phyloP scores from a whole-genome alignment of 1,139 yeast genomes.

The Sugiyamaella paludigena region DNA sequence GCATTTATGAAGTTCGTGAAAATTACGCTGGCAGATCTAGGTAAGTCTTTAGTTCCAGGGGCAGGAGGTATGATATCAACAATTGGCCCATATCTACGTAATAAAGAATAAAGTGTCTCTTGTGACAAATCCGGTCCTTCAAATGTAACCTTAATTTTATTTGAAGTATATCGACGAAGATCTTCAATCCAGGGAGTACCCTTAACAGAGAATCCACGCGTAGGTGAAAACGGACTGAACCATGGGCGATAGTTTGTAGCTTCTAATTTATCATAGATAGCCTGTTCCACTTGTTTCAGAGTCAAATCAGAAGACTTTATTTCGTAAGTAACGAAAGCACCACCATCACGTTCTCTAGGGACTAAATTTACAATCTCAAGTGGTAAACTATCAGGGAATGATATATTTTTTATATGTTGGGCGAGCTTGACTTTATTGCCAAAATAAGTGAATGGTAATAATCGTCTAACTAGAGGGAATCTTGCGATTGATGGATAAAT shows the following conservation, averaged over 20 bases:
- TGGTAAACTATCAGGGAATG: conserved; percentile 45
- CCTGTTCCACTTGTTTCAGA: conserved; percentile 28
- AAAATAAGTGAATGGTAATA: conserved; percentile 12
- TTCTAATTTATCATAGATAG: conserved; percentile 27
- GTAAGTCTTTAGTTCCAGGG: conserved; percentile 46
- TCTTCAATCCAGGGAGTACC: conserved; percentile 98
- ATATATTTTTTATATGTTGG: conserved; percentile 33
- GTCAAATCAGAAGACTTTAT: conserved; percentile 18
- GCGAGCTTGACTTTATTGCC: conserved; percentile 18
- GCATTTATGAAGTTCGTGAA: conserved; percentile 65
- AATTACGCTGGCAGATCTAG: conserved; percentile 51
- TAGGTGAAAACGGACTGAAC: conserved; percentile 40
- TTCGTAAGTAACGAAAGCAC: conserved; percentile 78
- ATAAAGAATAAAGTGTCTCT: conserved; percentile 76
- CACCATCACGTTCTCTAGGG: conserved; percentile 85
- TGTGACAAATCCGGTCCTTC: conserved; percentile 77
- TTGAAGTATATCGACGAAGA: conserved; percentile 69
- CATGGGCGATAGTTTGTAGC: conserved; percentile 27
- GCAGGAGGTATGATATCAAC: conserved; percentile 65
- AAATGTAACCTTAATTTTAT: conserved; percentile 59
- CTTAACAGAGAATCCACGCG: conserved; percentile 68
- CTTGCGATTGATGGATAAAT: conserved; percentile 31
- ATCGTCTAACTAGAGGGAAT: conserved; percentile 16
- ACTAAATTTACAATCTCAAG: conserved; percentile 49
- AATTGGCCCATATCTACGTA: conserved; percentile 85